These are phyloP conservation scores for Arctium minus DNA, from an alignment of 129 eudicot genomes.

Conservation along the genomic window DNA sequence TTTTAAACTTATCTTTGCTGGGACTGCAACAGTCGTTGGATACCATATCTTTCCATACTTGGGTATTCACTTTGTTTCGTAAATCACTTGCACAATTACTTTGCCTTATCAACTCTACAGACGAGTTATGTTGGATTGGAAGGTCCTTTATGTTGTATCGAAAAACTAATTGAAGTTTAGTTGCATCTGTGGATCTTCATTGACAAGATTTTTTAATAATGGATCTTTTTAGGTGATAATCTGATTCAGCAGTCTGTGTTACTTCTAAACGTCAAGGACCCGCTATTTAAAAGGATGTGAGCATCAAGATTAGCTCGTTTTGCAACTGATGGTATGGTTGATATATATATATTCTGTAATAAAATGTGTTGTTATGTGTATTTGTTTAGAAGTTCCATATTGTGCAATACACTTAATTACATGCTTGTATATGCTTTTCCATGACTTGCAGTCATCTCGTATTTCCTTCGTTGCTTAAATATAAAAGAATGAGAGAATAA, in stretches of 20 bases:
- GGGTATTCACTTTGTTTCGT: conserved; percentile 27
- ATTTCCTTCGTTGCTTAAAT: too few relatives aligned
- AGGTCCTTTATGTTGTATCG: not conserved
- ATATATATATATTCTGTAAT: not conserved
- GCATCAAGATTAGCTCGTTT: conserved; percentile 90
- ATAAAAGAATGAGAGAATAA: too few relatives aligned
- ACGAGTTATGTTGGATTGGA: not conserved
- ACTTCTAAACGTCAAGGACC: conserved; percentile 87
- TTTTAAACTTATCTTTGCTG: conserved; percentile 72
- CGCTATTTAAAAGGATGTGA: conserved; percentile 88
- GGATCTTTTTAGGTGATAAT: conserved; percentile 60
- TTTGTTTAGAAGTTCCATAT: not conserved
- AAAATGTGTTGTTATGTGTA: not conserved
- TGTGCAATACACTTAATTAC: too few relatives aligned
- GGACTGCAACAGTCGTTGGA: conserved; percentile 69
- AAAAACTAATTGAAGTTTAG: not conserved
- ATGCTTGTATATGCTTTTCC: too few relatives aligned
- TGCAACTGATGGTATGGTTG: conserved; percentile 65
- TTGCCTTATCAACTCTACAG: not conserved
- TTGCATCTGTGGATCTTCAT: not conserved
- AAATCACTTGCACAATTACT: not conserved
- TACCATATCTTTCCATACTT: conserved; percentile 81
- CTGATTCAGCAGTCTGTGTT: conserved; percentile 81
- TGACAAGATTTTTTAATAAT: not conserved
- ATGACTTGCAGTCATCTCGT: too few relatives aligned